phyloP scores from a whole-genome alignment of 495 filamentous ascomycete genomes.

The Parmelia sp. region DNA sequence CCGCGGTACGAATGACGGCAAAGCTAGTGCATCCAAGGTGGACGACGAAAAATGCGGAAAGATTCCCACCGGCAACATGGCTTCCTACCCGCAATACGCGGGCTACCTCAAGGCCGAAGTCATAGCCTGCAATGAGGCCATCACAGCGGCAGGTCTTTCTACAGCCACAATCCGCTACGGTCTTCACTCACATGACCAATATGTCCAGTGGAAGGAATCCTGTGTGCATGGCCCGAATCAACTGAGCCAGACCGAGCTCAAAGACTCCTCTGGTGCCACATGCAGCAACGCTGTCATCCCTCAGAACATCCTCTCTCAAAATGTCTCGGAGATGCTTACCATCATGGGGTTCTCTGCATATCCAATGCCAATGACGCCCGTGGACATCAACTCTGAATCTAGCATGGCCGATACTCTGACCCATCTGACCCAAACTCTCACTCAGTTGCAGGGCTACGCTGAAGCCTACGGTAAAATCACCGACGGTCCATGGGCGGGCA shows the following conservation, averaged over 20 bases:
- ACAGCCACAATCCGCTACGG: slow-evolving; percentile 20
- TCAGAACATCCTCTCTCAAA: slow-evolving; percentile 12
- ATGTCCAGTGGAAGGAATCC: slow-evolving; percentile 26
- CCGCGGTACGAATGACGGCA: slow-evolving; percentile 17
- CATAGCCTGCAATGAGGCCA: slow-evolving; percentile 23
- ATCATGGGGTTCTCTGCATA: slow-evolving; percentile 26
- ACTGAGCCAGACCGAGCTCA: slow-evolving; percentile 14
- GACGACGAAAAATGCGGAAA: slow-evolving; percentile 22
- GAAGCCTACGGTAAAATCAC: slow-evolving; percentile 21
- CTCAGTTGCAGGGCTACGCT: slow-evolving; percentile 21
- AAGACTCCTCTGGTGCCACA: slow-evolving; percentile 8
- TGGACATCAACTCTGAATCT: slow-evolving; percentile 19
- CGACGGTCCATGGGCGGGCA: slow-evolving; percentile 16
- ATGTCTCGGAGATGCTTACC: slow-evolving; percentile 19
- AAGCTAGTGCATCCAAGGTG: slow-evolving; percentile 6
- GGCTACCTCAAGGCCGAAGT: slow-evolving; percentile 25
- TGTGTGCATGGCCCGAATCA: slow-evolving; percentile 20
- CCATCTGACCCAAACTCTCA: slow-evolving; percentile 16
- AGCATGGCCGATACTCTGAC: slow-evolving; percentile 9
- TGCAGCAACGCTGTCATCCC: slow-evolving; percentile 20
- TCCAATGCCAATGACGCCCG: slow-evolving; percentile 24
- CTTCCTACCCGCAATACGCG: slow-evolving; percentile 20
- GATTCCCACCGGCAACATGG: slow-evolving; percentile 24
- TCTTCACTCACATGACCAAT: slow-evolving; percentile 24
- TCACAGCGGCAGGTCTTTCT: slow-evolving; percentile 20